phyloP scores from a whole-genome alignment of 2,329 filamentous ascomycete species.

The Talaromyces verruculosus region DNA sequence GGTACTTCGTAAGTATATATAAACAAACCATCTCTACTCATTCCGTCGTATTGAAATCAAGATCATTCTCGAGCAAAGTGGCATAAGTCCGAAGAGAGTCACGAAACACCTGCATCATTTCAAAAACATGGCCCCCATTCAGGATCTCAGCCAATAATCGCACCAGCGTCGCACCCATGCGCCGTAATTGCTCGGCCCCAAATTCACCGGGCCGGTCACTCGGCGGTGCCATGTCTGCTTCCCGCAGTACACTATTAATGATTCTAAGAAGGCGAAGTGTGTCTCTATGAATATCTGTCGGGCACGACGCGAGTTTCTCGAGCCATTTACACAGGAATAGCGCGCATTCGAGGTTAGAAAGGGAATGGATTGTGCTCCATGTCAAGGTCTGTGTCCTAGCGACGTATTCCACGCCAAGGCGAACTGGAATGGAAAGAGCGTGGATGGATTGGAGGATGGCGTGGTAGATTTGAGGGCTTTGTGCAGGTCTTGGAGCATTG shows the following conservation, averaged over 20 bases:
- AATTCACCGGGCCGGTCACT: constrained; percentile 5
- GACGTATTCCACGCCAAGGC: constrained; percentile 39
- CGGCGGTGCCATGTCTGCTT: constrained; percentile 17
- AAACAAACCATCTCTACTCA: neutral
- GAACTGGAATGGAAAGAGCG: constrained; percentile 27
- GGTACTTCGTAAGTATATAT: too few species aligned
- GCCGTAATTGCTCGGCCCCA: constrained; percentile 16
- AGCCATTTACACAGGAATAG: constrained; percentile 49
- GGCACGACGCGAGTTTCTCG: constrained; percentile 14
- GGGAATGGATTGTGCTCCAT: constrained; percentile 40
- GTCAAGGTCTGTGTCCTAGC: constrained; percentile 39
- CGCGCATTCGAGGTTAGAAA: constrained; percentile 39
- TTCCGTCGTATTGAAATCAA: constrained; percentile 16
- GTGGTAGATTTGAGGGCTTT: constrained; percentile 22
- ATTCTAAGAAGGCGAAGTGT: constrained; percentile 16
- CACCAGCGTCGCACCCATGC: constrained; percentile 20
- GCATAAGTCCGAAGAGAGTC: constrained; percentile 19
- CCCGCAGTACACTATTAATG: constrained; percentile 16
- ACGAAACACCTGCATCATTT: constrained; percentile 19
- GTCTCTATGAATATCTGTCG: constrained; percentile 14
- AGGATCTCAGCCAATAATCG: constrained; percentile 17
- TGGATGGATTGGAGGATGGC: constrained; percentile 29
- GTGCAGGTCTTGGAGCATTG: constrained; percentile 13
- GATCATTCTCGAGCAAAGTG: constrained; percentile 19
- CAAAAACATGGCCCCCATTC: constrained; percentile 15